Evolutionary conservation across 208 protist species (phyloP).

Genomic region (Tritrichomonas musculus): DNA sequence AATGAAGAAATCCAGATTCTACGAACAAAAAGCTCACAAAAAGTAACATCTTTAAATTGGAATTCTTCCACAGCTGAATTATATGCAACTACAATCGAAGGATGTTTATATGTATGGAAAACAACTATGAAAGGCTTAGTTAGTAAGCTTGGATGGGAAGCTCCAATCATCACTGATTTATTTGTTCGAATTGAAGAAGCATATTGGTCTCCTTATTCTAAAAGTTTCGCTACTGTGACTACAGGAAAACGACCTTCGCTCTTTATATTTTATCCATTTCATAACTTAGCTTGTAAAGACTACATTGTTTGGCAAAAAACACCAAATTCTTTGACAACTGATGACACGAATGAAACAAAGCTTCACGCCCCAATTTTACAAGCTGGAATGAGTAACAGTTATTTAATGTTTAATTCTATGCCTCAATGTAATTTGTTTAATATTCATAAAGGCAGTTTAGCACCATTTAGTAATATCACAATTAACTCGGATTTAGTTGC

Average conservation of each 20-base stretch:
- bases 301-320: not conserved
- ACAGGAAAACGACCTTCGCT: not conserved
- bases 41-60: not conserved
- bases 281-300: not conserved
- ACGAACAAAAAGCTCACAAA: not conserved
- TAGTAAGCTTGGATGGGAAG: not conserved
- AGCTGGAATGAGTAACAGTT: no score
- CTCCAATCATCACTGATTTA: not conserved
- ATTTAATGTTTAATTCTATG: not conserved
- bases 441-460: not conserved
- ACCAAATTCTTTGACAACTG: not conserved
- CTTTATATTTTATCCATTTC: not conserved
- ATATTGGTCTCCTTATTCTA: not conserved
- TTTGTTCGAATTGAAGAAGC: not conserved
- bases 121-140: constrained; percentile 15
- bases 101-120: not conserved
- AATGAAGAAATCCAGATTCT: not conserved
- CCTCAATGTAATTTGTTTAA: not conserved
- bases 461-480: not conserved
- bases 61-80: not conserved
- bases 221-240: not conserved
- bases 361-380: no score
- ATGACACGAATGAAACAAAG: not conserved
- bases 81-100: not conserved
- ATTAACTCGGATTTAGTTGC: not conserved